Evolutionary conservation across 2,329 filamentous ascomycete genomes (phyloP).

Genomic region (Monilinia laxa): DNA sequence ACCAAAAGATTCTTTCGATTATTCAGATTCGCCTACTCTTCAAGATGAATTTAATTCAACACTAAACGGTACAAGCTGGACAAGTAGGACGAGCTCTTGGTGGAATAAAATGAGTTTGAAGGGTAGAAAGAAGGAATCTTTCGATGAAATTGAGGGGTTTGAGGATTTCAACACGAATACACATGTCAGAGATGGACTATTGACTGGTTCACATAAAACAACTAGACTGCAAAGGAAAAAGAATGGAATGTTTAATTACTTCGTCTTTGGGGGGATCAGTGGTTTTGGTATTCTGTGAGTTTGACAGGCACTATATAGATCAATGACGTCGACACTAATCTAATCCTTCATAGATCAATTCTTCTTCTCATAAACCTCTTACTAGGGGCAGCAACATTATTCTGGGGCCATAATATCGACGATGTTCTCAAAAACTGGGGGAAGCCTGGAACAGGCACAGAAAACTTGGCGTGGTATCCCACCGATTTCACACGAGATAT

Average conservation of each 20-base stretch:
- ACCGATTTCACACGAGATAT: slow-evolving; percentile 54
- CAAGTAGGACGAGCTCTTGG: slow-evolving; percentile 25
- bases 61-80: slow-evolving; percentile 20
- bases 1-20: slow-evolving; percentile 19
- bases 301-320: not conserved
- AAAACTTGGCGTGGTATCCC: slow-evolving; percentile 48
- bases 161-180: slow-evolving; percentile 10
- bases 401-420: slow-evolving; percentile 38
- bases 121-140: slow-evolving; percentile 15
- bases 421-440: slow-evolving; percentile 43
- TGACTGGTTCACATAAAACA: slow-evolving; percentile 21
- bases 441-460: slow-evolving; percentile 41
- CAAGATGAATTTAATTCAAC: slow-evolving; percentile 25
- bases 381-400: slow-evolving; percentile 39
- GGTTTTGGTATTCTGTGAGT: slow-evolving; percentile 43
- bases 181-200: slow-evolving; percentile 21
- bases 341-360: slow-evolving; percentile 35
- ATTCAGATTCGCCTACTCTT: slow-evolving; percentile 23
- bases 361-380: slow-evolving; percentile 42
- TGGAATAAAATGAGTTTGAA: slow-evolving; percentile 13
- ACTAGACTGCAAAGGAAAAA: slow-evolving; percentile 24
- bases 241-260: slow-evolving; percentile 36
- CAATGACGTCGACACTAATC: not conserved
- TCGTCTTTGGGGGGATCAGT: slow-evolving; percentile 43
- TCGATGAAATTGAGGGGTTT: slow-evolving; percentile 5